Conservation (phyloP, 495 filamentous ascomycete genomes). For the Hypoxylon lenormandii region DNA sequence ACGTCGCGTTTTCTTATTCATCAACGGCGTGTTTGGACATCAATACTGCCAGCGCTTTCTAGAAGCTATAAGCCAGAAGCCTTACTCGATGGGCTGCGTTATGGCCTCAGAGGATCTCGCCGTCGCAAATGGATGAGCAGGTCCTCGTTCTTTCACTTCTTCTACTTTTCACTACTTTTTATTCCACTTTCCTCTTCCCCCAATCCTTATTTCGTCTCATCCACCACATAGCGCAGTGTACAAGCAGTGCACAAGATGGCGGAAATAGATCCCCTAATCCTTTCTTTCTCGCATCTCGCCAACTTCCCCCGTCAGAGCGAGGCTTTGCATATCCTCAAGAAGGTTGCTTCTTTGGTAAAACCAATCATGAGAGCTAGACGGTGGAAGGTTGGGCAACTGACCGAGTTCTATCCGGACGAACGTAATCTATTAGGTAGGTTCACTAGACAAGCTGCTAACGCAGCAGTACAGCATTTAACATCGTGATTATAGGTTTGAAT, state of each 20-base stretch:
- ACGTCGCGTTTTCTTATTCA: slow-evolving; percentile 18
- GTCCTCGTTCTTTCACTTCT: slow-evolving; percentile 8
- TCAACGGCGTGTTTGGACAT: slow-evolving; percentile 29
- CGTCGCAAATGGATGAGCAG: slow-evolving; percentile 28
- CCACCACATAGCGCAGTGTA: neutral
- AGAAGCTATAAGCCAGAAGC: too few species aligned
- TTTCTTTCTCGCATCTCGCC: slow-evolving; percentile 81
- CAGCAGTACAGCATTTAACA: slow-evolving; percentile 1
- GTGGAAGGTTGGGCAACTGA: slow-evolving; percentile 83
- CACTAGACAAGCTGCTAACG: neutral
- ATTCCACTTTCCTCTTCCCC: neutral
- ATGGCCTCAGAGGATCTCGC: slow-evolving; percentile 16
- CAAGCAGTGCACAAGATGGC: slow-evolving; percentile 63
- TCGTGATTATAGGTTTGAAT: slow-evolving; percentile 72
- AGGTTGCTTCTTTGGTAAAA: slow-evolving; percentile 89
- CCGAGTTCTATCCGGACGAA: slow-evolving; percentile 85
- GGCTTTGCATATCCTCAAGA: slow-evolving; percentile 83
- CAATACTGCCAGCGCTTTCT: slow-evolving; percentile 20
- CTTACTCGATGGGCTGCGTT: slow-evolving; percentile 19
- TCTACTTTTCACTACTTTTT: neutral
- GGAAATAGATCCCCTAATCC: slow-evolving; percentile 76
- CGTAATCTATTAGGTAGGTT: slow-evolving; percentile 75
- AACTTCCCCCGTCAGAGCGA: slow-evolving; percentile 77
- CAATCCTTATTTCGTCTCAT: neutral
- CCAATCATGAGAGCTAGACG: slow-evolving; percentile 89